A percentile compares a stretch with the other conserved stretches of the same genome.
phyloP scores from a whole-genome alignment of 1,139 yeast genomes.

The Kodamaea suecica region DNA sequence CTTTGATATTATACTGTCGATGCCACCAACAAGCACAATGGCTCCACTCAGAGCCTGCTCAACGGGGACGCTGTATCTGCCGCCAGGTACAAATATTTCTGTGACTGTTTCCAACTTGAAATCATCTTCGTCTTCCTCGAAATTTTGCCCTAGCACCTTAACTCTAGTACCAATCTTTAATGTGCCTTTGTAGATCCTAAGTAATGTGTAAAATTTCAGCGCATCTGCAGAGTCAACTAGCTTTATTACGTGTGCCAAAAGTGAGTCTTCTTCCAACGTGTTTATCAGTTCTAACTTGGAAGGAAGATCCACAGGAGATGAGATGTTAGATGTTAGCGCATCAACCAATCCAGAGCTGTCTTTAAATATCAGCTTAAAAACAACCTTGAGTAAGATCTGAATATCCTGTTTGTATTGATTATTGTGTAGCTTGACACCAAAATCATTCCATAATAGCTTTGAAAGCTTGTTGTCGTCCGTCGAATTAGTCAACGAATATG shows the following conservation, averaged over 20 bases:
- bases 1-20: constrained; percentile 53
- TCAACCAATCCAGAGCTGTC: constrained; percentile 54
- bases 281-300: constrained; percentile 18
- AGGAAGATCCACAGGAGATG: constrained; percentile 37
- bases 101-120: constrained; percentile 43
- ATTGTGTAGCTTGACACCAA: constrained; percentile 43
- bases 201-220: constrained; percentile 48
- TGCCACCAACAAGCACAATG: constrained; percentile 64
- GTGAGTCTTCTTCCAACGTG: not conserved
- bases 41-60: constrained; percentile 59
- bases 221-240: constrained; percentile 54
- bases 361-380: constrained; percentile 56
- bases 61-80: constrained; percentile 63
- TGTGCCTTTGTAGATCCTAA: constrained; percentile 61
- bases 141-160: constrained; percentile 57
- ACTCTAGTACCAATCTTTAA: constrained; percentile 48
- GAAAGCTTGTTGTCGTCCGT: constrained; percentile 37
- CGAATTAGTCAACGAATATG: constrained; percentile 58
- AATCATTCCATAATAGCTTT: constrained; percentile 42
- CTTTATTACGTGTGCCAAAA: constrained; percentile 59
- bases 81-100: constrained; percentile 61
- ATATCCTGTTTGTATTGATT: constrained; percentile 50
- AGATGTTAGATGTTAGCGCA: constrained; percentile 32
- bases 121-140: constrained; percentile 51
- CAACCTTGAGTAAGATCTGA: constrained; percentile 51